A percentile compares a stretch with the other conserved stretches of the same genome.
phyloP scores from a whole-genome alignment of 495 filamentous ascomycete species.

The Xylaria sp. region DNA sequence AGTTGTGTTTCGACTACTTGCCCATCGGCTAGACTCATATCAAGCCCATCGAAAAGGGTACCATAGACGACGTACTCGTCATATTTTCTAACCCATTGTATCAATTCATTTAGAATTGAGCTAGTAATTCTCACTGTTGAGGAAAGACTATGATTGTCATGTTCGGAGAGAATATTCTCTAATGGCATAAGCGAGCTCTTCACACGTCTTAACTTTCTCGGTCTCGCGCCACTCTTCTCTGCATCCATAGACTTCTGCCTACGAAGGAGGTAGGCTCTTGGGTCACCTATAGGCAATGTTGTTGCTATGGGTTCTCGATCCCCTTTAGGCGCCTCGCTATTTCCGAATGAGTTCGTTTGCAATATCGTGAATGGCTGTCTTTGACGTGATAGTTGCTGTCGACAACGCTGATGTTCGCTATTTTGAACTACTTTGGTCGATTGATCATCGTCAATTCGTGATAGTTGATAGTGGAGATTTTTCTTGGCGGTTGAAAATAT shows the following conservation, averaged over 20 bases:
- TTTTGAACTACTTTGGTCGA: not conserved
- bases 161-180: constrained; percentile 45
- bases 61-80: constrained; percentile 35
- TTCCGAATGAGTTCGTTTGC: constrained; percentile 14
- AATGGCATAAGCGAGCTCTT: constrained; percentile 55
- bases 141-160: constrained; percentile 38
- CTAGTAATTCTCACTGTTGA: constrained; percentile 31
- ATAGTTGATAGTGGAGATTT: constrained; percentile 27
- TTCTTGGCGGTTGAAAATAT: constrained; percentile 20
- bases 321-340: not conserved
- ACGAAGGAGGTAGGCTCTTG: constrained; percentile 49
- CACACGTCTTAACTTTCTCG: constrained; percentile 43
- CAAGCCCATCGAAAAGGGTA: constrained; percentile 30
- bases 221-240: constrained; percentile 26
- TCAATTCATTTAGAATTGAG: constrained; percentile 11
- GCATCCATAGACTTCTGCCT: constrained; percentile 45
- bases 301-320: constrained; percentile 39
- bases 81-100: constrained; percentile 23
- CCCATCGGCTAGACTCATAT: constrained; percentile 35
- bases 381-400: constrained; percentile 7
- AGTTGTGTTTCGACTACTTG: constrained; percentile 31
- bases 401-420: not conserved
- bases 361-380: constrained; percentile 3
- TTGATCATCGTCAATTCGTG: constrained; percentile 38
- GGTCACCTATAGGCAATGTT: constrained; percentile 43